Evolutionary conservation across 192 early-diverging fungal genomes (phyloP).

Genomic region (Radiomyces spectabilis): DNA sequence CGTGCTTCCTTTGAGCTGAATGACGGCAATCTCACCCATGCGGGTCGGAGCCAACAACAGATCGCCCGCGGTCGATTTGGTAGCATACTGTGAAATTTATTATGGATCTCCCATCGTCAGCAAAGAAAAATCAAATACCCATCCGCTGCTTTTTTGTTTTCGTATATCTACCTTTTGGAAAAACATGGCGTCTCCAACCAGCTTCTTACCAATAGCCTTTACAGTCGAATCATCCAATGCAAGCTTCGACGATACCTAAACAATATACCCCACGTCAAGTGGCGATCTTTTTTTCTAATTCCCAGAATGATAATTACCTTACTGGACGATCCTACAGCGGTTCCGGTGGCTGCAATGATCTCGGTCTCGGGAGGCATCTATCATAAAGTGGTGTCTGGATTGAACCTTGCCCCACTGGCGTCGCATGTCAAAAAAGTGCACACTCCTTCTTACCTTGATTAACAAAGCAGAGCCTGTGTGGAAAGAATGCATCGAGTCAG

Average conservation of each 20-base stretch:
- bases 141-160: not conserved
- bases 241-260: slow-evolving; percentile 21
- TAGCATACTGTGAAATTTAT: slow-evolving; percentile 52
- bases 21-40: slow-evolving; percentile 56
- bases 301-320: slow-evolving; percentile 13
- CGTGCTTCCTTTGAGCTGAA: slow-evolving; percentile 44
- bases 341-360: slow-evolving; percentile 42
- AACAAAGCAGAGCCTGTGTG: slow-evolving; percentile 23
- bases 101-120: too few species aligned
- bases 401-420: too few species aligned
- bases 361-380: slow-evolving; percentile 47
- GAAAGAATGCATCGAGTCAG: too few species aligned
- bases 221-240: slow-evolving; percentile 20
- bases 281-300: not conserved
- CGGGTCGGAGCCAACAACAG: slow-evolving; percentile 55
- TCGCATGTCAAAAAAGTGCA: too few species aligned
- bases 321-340: slow-evolving; percentile 42
- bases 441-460: slow-evolving; percentile 20
- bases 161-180: slow-evolving; percentile 31
- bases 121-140: too few species aligned
- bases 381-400: too few species aligned
- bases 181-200: slow-evolving; percentile 27
- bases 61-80: slow-evolving; percentile 47
- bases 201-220: slow-evolving; percentile 16
- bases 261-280: not conserved